Evolutionary conservation across 2,329 filamentous ascomycete species (phyloP), one percentile per base, ranked within the genome.

Genomic region (Cladosporium sp.): DNA sequence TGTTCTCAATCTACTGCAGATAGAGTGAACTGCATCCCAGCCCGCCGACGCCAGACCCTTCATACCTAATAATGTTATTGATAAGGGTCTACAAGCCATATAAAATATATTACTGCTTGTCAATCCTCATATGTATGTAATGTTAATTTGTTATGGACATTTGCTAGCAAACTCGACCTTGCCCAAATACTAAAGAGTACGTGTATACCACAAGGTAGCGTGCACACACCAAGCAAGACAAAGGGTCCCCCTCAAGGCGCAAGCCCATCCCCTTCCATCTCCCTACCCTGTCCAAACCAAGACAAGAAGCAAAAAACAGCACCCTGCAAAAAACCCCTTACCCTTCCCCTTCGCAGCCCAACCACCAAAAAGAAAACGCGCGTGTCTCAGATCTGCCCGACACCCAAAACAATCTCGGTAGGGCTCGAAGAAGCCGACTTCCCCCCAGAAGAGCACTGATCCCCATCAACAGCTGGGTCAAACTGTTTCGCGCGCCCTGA

Each of bases 381-480:
- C 28, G 14, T 52, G 52, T 55, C 52, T 55, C 52, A 55, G 52
- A 55, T 55, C 52, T n/a, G 2, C 28, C 52, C 28, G 52, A 30
- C 52, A 30, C 15, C 49, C 34, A 36, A 28, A 30, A 10, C 52
- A 55, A 55, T 55, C 52, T 55, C 52, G 52, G 52, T 7, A 55
- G n/a, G 52, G 52, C 52, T 21, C 52, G 15, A 34, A 8, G 52
- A 55, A 55, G 52, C 52, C 52, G 52, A 55, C 52, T 34, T 32
- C 51, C 51, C 28, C 28, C 28, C 24, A 24, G 24, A 24, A 24
- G 24, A 24, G 24, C 24, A 24, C 24, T 24, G 24, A 24, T 24
- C 24, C 24, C 24, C 24, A 24, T 24, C 28, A 30, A 30, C 28
- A 30, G 28, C 28, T 30, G 28, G 28, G 28, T 30, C 28, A 30